These are phyloP conservation scores for Dothiorella sarmentorum DNA, from an alignment of 2,329 filamentous ascomycete genomes.

Conservation along the genomic window DNA sequence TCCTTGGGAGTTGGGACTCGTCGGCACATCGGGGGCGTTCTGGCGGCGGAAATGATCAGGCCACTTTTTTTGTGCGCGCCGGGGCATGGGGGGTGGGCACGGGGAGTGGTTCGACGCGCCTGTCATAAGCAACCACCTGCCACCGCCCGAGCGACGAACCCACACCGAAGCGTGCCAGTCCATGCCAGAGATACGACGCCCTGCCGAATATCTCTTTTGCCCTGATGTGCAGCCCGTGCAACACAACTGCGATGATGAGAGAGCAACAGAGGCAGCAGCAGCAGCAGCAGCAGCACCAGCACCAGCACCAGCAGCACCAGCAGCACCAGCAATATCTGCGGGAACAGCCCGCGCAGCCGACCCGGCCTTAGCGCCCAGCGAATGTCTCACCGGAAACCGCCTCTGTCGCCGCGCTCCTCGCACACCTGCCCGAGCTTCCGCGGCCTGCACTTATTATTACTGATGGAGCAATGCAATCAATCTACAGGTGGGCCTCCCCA, in stretches of 20 bases:
- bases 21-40: too few relatives aligned
- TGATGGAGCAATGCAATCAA: slow-evolving; percentile 14
- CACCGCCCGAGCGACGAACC: neutral
- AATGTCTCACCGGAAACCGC: slow-evolving; percentile 6
- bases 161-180: too few relatives aligned
- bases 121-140: slow-evolving; percentile 13
- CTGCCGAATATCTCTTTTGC: neutral
- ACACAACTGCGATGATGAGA: too few relatives aligned
- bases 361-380: slow-evolving; percentile 1
- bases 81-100: too few relatives aligned
- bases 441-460: neutral
- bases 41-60: slow-evolving; percentile 7
- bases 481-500: slow-evolving; percentile 11
- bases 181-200: neutral
- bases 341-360: slow-evolving; percentile 8
- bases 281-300: neutral
- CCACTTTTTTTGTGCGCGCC: too few relatives aligned
- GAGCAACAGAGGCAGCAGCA: too few relatives aligned
- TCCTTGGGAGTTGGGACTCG: slow-evolving; percentile 8
- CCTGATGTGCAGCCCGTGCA: neutral
- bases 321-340: neutral
- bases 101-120: slow-evolving; percentile 14
- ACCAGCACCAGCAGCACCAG: neutral
- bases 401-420: neutral
- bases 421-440: slow-evolving; percentile 8